These are phyloP conservation scores for Yamadazyma songkhlaensis DNA, from an alignment of 1,139 yeast species.

Conservation along the genomic window DNA sequence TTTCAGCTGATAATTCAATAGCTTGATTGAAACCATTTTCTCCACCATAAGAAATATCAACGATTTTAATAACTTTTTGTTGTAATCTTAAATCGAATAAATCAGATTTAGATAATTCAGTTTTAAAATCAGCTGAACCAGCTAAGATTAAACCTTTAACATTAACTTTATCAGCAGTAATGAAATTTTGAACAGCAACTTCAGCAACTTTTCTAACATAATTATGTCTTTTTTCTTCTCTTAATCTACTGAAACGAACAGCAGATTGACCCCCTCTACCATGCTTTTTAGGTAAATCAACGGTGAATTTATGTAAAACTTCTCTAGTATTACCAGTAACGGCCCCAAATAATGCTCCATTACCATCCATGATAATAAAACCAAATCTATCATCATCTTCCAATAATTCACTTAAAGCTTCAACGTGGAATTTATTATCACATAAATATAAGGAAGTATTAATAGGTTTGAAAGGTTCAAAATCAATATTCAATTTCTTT, in stretches of 20 bases:
- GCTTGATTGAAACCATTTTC: slow-evolving; percentile 99
- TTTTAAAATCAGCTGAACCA: slow-evolving; percentile 98
- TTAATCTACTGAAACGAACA: slow-evolving; percentile 94
- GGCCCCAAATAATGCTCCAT: slow-evolving; percentile 95
- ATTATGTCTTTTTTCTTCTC: slow-evolving; percentile 98
- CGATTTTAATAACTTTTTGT: slow-evolving; percentile 84
- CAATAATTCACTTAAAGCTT: slow-evolving; percentile 87
- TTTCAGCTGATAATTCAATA: slow-evolving; percentile 93
- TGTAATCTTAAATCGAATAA: slow-evolving; percentile 87
- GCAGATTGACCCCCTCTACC: slow-evolving; percentile 99
- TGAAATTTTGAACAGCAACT: slow-evolving; percentile 95
- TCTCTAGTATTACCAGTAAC: slow-evolving; percentile 96
- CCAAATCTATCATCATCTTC: slow-evolving; percentile 97
- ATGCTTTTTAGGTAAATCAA: slow-evolving; percentile 97
- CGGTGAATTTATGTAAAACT: slow-evolving; percentile 91
- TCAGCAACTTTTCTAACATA: slow-evolving; percentile 98
- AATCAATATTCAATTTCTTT: slow-evolving; percentile 90
- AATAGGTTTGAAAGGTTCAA: slow-evolving; percentile 97
- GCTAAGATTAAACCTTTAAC: slow-evolving; percentile 94
- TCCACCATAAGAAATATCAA: slow-evolving; percentile 97
- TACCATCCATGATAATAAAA: slow-evolving; percentile 98
- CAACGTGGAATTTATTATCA: slow-evolving; percentile 98
- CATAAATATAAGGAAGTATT: slow-evolving; percentile 93
- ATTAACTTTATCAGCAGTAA: slow-evolving; percentile 87
- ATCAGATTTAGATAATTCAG: slow-evolving; percentile 88